Evolutionary conservation across 352 stramenopile genomes (phyloP).

Genomic region (Phytopythium boreale): DNA sequence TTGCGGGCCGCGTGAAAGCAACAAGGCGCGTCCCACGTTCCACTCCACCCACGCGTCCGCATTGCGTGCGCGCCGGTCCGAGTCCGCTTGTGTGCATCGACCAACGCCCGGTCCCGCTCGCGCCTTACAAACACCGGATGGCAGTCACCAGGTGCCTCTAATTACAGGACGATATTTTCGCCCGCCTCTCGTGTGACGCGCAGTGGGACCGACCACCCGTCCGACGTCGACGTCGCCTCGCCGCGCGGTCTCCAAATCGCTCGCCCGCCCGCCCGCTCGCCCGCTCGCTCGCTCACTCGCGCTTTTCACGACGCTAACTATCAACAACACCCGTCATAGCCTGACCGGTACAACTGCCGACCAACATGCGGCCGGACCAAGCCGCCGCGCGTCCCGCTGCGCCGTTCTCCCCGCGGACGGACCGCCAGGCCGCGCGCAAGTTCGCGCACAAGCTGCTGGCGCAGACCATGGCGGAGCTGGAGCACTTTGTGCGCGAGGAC

Average conservation of each 20-base stretch:
- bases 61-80: not conserved
- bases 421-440: conserved; percentile 1
- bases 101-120: too few relatives aligned
- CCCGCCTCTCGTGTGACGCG: not conserved
- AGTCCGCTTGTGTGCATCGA: too few relatives aligned
- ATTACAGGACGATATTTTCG: too few relatives aligned
- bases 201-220: not conserved
- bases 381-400: too few relatives aligned
- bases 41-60: not conserved
- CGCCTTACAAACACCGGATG: not conserved
- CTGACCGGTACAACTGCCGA: not conserved
- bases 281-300: not conserved
- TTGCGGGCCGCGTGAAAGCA: too few relatives aligned
- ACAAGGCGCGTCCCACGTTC: not conserved
- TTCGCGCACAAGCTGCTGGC: conserved; percentile 17
- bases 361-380: not conserved
- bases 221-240: too few relatives aligned
- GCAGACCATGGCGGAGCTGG: conserved; percentile 44
- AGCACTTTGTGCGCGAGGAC: conserved; percentile 35
- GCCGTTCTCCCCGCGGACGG: not conserved
- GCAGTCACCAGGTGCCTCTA: not conserved
- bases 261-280: too few relatives aligned
- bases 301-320: not conserved
- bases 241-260: too few relatives aligned
- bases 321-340: not conserved